Conservation (phyloP, 306 rosid genomes). For the Canavalia ensiformis region DNA sequence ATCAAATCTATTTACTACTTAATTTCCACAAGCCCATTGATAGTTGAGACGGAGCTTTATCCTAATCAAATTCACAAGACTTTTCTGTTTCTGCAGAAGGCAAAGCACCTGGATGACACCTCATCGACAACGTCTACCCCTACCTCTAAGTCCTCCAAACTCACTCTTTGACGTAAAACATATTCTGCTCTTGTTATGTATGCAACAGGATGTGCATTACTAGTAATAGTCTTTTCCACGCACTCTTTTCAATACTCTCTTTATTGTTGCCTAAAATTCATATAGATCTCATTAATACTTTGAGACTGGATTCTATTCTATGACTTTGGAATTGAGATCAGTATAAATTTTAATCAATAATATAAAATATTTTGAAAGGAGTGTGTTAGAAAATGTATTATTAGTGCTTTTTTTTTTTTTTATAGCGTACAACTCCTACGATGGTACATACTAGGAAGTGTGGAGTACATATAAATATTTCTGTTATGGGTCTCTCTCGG, state of each 20-base stretch:
- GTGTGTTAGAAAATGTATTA: too few species aligned
- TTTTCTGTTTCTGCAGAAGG: constrained; percentile 51
- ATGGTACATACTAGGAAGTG: neutral
- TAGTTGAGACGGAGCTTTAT: neutral
- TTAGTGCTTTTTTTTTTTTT: too few species aligned
- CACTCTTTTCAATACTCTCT: too few species aligned
- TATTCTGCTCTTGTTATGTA: too few species aligned
- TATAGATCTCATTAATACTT: too few species aligned
- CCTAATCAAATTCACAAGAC: neutral
- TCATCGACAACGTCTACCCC: constrained; percentile 55
- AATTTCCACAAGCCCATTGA: neutral
- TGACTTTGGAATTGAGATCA: too few species aligned
- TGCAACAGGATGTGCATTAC: too few species aligned
- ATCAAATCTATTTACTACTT: neutral
- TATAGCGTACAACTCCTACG: neutral
- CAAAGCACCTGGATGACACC: constrained; percentile 41
- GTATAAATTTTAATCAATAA: too few species aligned
- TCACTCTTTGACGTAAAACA: constrained; percentile 43
- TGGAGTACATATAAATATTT: constrained; percentile 7
- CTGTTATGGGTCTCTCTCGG: neutral
- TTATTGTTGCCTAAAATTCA: too few species aligned
- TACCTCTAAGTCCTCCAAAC: constrained; percentile 50
- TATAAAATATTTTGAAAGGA: too few species aligned
- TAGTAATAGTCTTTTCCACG: too few species aligned
- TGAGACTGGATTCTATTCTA: too few species aligned